Conservation (phyloP, 2,329 filamentous ascomycete species). For the Moelleriella libera region DNA sequence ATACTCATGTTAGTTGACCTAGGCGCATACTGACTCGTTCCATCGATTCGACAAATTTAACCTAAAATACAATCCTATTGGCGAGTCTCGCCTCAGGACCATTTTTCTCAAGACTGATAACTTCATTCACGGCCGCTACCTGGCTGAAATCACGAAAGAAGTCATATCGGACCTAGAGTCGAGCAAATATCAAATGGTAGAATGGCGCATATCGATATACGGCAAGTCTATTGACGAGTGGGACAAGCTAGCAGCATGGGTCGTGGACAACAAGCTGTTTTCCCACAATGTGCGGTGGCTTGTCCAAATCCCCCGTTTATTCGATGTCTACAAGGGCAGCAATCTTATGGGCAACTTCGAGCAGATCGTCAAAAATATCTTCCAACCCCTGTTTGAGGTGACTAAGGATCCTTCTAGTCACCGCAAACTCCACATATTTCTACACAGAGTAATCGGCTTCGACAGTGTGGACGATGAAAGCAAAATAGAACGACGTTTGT, state of each 20-base stretch:
- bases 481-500: conserved; percentile 88
- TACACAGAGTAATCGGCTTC: conserved; percentile 91
- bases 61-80: conserved; percentile 94
- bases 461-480: conserved; percentile 98
- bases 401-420: conserved; percentile 77
- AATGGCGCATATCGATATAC: conserved; percentile 98
- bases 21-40: conserved; percentile 95
- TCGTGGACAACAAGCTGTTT: conserved; percentile 94
- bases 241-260: conserved; percentile 96
- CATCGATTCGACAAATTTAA: conserved; percentile 99
- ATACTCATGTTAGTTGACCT: not conserved
- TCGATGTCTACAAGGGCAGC: conserved; percentile 87
- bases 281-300: conserved; percentile 97
- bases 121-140: conserved; percentile 85
- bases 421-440: conserved; percentile 85
- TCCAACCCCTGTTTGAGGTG: conserved; percentile 87
- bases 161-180: conserved; percentile 95
- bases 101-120: conserved; percentile 99
- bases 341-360: conserved; percentile 82
- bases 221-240: conserved; percentile 86
- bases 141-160: conserved; percentile 96
- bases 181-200: conserved; percentile 98
- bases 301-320: conserved; percentile 86
- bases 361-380: conserved; percentile 80
- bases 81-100: conserved; percentile 87